A percentile compares a stretch with the other conserved stretches of the same genome.
phyloP scores from a whole-genome alignment of 2,329 filamentous ascomycete genomes.

The Ambrosiella xylebori region DNA sequence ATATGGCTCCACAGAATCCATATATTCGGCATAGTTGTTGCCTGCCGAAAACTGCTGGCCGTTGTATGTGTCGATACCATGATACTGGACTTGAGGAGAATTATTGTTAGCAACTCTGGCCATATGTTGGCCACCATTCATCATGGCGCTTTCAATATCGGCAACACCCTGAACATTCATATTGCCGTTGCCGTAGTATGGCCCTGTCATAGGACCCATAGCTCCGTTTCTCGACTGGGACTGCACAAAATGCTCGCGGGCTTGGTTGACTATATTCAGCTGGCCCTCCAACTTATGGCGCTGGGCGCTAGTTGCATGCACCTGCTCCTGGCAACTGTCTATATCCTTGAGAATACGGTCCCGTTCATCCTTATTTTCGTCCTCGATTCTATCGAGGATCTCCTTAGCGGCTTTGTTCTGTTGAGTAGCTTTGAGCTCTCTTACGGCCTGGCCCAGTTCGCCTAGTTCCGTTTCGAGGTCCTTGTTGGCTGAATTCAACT shows the following conservation, averaged over 20 bases:
- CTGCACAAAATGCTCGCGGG: not conserved
- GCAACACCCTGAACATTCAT: too few relatives aligned
- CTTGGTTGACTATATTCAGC: not conserved
- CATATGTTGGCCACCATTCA: too few relatives aligned
- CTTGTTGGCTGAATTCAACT: constrained; percentile 46
- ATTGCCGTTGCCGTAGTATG: too few relatives aligned
- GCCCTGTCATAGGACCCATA: not conserved
- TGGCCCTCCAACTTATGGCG: not conserved
- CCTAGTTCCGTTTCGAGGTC: constrained; percentile 56
- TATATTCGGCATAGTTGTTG: not conserved
- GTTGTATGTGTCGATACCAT: too few relatives aligned
- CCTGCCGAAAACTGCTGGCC: too few relatives aligned
- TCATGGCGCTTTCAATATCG: too few relatives aligned
- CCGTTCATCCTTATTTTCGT: constrained; percentile 16
- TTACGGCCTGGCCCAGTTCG: constrained; percentile 45
- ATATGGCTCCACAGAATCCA: not conserved
- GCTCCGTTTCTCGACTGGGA: not conserved
- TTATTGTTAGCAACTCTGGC: too few relatives aligned
- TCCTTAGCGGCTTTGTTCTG: constrained; percentile 40
- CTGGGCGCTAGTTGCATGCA: not conserved
- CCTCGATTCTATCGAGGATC: constrained; percentile 20
- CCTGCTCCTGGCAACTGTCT: not conserved
- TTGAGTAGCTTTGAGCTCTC: constrained; percentile 56
- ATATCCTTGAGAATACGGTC: constrained; percentile 20
- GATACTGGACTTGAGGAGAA: too few relatives aligned